Evolutionary conservation across 257 asterid species (phyloP), one percentile per base, ranked within the genome.

Genomic region (Plectranthus barbatus): DNA sequence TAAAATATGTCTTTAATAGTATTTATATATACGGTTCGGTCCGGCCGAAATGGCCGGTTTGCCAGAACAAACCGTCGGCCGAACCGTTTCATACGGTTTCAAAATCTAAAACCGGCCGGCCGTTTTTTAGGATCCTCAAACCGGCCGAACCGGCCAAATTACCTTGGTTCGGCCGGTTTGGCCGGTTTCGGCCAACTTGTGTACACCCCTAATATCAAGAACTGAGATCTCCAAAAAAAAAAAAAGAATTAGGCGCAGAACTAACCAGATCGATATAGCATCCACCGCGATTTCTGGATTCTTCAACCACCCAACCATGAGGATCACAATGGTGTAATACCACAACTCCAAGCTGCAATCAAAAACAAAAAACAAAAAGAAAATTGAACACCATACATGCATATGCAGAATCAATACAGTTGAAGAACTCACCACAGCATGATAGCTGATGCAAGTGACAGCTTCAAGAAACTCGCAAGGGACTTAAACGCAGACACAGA

Each of bases 361-460:
- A 52, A 20, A 17, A 60, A 51, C 59, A 34, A 9, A 4, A 39
- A 2, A 6, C 23, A 60, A 46, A 64, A 36, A 10, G 4, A 40
- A 2, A 6, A 34, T 15, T 12, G 5, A 11, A 67, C 34, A 29
- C 24, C 5, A 54, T 26, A n/a, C 18, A 54, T 2, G 14, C 33
- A 21, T 3, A 7, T 6, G 1, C 17, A n/a, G n/a, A n/a, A n/a
- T 1, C 6, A 0, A 37, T 4, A 10, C 23, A 63, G 3, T 8
- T 9, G 20, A 69, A 37, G 67, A 12, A 59, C 93, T 72, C 14
- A 88, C 98, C 96, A 91, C 12, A 88, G 57, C 98, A 88, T 91
- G 68, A 88, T 13, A 29, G 98, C 96, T 4, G 98, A 91, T 18
- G 96, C 86, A 62, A 91, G 74, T 1, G 98, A 91, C 63, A 91